phyloP scores from a whole-genome alignment of 1,284 basidiomycete species.

The Lignosus rhinocerotis region DNA sequence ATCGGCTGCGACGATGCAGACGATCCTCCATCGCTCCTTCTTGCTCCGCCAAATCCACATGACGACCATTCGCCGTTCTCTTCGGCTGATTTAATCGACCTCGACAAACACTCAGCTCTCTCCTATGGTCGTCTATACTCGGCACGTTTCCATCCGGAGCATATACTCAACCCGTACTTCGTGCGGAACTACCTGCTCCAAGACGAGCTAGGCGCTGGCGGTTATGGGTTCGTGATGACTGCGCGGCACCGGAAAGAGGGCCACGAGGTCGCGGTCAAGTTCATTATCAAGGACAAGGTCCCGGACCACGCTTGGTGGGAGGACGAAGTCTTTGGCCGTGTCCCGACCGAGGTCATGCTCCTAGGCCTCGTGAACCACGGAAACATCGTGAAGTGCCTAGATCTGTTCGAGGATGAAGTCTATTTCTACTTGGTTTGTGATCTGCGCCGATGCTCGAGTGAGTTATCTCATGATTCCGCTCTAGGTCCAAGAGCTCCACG shows the following conservation, averaged over 20 bases:
- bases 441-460: slow-evolving; percentile 7
- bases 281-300: slow-evolving; percentile 85
- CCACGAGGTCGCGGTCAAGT: slow-evolving; percentile 88
- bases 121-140: slow-evolving; percentile 44
- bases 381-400: slow-evolving; percentile 81
- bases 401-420: slow-evolving; percentile 78
- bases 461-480: slow-evolving; percentile 4
- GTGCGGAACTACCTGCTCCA: slow-evolving; percentile 65
- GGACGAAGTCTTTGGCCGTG: slow-evolving; percentile 56
- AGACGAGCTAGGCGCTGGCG: slow-evolving; percentile 86
- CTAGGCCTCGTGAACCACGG: slow-evolving; percentile 76
- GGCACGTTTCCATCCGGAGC: slow-evolving; percentile 58
- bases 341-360: slow-evolving; percentile 84
- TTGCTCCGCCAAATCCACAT: slow-evolving; percentile 16
- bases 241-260: slow-evolving; percentile 57
- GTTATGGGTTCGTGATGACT: slow-evolving; percentile 91
- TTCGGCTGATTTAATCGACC: slow-evolving; percentile 10
- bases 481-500: slow-evolving; percentile 90
- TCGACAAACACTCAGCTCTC: slow-evolving; percentile 24
- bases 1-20: slow-evolving; percentile 25
- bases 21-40: slow-evolving; percentile 23
- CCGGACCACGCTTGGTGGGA: slow-evolving; percentile 80
- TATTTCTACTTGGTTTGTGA: slow-evolving; percentile 84
- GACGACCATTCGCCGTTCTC: slow-evolving; percentile 3
- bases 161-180: slow-evolving; percentile 69